A percentile compares a stretch with the other conserved stretches of the same genome.
These are phyloP conservation scores for Orbilia ellipsospora DNA, from an alignment of 2,329 filamentous ascomycete genomes.

Conservation along the genomic window DNA sequence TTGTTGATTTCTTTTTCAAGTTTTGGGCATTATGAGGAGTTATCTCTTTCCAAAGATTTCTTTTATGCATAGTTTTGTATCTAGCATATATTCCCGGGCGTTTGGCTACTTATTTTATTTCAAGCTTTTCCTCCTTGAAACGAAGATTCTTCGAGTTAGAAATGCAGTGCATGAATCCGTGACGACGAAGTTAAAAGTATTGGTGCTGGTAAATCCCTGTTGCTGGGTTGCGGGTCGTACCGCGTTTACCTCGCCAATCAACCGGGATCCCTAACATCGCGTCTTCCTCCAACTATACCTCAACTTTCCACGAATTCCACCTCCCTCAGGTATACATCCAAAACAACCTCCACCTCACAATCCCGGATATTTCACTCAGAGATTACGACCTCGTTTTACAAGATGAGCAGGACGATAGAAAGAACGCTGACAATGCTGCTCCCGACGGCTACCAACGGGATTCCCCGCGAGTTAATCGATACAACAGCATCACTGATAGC, in stretches of 20 bases:
- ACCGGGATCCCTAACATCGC: too few species aligned
- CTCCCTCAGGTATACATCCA: too few species aligned
- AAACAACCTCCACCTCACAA: too few species aligned
- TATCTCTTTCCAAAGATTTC: conserved; percentile 6
- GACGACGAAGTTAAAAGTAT: too few species aligned
- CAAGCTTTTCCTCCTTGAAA: background rate
- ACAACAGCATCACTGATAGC: conserved; percentile 98
- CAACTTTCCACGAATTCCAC: too few species aligned
- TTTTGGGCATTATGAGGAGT: conserved; percentile 39
- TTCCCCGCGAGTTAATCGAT: conserved; percentile 90
- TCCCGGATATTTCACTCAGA: too few species aligned
- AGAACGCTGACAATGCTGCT: conserved; percentile 80
- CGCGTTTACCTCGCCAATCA: too few species aligned
- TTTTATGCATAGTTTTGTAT: conserved; percentile 17
- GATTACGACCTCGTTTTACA: background rate
- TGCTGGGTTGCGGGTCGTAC: too few species aligned
- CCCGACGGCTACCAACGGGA: conserved; percentile 95
- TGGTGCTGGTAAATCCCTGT: too few species aligned
- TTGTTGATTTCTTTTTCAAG: background rate
- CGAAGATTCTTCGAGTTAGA: too few species aligned
- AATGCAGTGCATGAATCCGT: too few species aligned
- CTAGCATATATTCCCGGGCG: conserved; percentile 20
- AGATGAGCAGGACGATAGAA: conserved; percentile 58
- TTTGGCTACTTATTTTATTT: conserved; percentile 7
- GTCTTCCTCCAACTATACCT: too few species aligned